phyloP scores from a whole-genome alignment of 176 grass and related monocot genomes.

The Carex cristatella region DNA sequence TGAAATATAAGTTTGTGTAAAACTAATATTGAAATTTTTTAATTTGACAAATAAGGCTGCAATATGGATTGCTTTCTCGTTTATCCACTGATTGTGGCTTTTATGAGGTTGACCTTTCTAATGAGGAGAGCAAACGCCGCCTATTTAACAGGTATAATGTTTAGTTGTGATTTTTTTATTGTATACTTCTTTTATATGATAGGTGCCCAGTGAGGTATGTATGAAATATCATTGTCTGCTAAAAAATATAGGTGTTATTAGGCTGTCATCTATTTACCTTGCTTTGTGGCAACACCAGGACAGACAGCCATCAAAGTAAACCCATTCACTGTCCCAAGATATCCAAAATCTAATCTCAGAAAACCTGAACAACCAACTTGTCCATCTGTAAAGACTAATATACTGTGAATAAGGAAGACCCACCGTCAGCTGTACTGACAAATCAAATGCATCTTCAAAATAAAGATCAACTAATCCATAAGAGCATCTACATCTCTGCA shows the following conservation, averaged over 20 bases:
- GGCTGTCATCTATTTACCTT: neutral
- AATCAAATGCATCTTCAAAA: neutral
- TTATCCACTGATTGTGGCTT: conserved; percentile 4
- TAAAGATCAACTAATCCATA: neutral
- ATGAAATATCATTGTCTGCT: neutral
- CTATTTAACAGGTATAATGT: conserved; percentile 63
- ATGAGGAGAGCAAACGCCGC: conserved; percentile 76
- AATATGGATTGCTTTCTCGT: conserved; percentile 22
- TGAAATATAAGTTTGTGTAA: neutral
- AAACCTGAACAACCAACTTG: neutral
- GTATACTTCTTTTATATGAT: neutral
- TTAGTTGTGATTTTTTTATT: neutral
- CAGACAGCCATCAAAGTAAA: neutral
- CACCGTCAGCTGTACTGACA: neutral
- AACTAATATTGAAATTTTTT: neutral
- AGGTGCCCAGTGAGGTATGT: neutral
- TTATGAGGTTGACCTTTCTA: conserved; percentile 45
- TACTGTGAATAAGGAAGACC: neutral
- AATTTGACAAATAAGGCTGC: conserved; percentile 3
- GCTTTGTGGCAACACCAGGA: neutral
- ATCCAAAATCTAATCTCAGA: neutral
- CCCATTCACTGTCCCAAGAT: neutral
- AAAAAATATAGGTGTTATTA: neutral
- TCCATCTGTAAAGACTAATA: neutral
- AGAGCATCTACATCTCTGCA: no score